phyloP scores from a whole-genome alignment of 2,329 filamentous ascomycete species.

The Neofusicoccum parvum region DNA sequence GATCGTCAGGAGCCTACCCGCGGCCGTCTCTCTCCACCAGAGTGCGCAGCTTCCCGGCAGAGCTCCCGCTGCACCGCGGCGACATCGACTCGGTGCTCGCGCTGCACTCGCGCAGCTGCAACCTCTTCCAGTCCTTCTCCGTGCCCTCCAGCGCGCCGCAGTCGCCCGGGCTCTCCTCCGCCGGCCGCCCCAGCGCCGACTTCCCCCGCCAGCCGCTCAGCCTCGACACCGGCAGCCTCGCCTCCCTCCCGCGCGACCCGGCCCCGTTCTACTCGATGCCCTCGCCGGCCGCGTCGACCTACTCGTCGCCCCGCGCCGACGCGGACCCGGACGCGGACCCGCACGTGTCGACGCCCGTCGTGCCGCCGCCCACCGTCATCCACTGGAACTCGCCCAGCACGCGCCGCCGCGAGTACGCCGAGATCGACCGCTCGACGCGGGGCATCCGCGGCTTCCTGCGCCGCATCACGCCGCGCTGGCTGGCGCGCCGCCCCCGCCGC shows the following conservation, averaged over 20 bases:
- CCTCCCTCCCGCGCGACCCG: neutral
- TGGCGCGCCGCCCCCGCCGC: constrained; percentile 32
- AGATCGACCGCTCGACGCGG: constrained; percentile 41
- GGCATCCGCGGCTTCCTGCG: constrained; percentile 38
- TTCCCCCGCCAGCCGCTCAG: neutral
- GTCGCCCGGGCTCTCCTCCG: constrained; percentile 9
- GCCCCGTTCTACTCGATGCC: neutral
- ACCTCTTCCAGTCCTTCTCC: constrained; percentile 25
- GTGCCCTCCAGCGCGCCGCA: constrained; percentile 6
- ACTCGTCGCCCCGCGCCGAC: neutral
- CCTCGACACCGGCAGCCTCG: neutral
- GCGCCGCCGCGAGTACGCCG: constrained; percentile 37
- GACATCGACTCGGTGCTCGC: constrained; percentile 44
- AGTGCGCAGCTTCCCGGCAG: constrained; percentile 36
- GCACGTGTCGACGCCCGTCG: neutral
- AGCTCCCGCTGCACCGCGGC: constrained; percentile 28
- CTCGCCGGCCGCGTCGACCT: constrained; percentile 2
- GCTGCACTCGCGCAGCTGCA: constrained; percentile 42
- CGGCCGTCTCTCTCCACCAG: constrained; percentile 6
- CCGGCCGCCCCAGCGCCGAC: constrained; percentile 14
- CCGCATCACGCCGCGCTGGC: constrained; percentile 35
- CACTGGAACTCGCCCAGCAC: constrained; percentile 42
- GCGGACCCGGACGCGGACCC: neutral
- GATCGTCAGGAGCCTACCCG: neutral
- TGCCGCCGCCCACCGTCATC: constrained; percentile 33